Conservation (phyloP, 768 basidiomycete genomes). For the Calocera cornea region DNA sequence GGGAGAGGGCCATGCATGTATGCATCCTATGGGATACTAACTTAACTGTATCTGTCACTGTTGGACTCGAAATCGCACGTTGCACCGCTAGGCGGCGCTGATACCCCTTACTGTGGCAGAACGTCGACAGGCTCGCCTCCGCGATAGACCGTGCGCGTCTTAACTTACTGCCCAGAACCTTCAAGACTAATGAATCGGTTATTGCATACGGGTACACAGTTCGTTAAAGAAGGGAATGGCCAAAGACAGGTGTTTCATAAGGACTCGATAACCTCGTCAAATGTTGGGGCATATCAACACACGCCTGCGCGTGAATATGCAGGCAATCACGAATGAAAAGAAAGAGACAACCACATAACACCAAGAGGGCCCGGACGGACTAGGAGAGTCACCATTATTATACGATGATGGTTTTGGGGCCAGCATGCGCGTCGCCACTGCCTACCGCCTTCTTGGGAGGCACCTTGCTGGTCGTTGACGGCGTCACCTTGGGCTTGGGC, state of each 20-base stretch:
- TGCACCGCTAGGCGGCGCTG: not conserved
- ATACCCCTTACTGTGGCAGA: not conserved
- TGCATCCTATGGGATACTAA: not conserved
- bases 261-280: not conserved
- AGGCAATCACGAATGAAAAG: not conserved
- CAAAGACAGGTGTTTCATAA: not conserved
- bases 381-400: not conserved
- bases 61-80: not conserved
- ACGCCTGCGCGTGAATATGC: slow-evolving; percentile 1
- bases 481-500: not conserved
- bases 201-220: not conserved
- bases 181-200: not conserved
- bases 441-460: not conserved
- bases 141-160: not conserved
- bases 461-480: not conserved
- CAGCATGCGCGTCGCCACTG: not conserved
- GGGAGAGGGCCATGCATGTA: not conserved
- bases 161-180: not conserved
- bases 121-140: not conserved
- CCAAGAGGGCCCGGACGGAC: not conserved
- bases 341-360: not conserved
- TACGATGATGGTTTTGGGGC: not conserved
- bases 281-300: not conserved
- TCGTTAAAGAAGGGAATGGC: not conserved
- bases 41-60: not conserved